Evolutionary conservation across 2,329 filamentous ascomycete species (phyloP), one percentile per base, ranked within the genome.

Genomic region (Ramularia endophylla): DNA sequence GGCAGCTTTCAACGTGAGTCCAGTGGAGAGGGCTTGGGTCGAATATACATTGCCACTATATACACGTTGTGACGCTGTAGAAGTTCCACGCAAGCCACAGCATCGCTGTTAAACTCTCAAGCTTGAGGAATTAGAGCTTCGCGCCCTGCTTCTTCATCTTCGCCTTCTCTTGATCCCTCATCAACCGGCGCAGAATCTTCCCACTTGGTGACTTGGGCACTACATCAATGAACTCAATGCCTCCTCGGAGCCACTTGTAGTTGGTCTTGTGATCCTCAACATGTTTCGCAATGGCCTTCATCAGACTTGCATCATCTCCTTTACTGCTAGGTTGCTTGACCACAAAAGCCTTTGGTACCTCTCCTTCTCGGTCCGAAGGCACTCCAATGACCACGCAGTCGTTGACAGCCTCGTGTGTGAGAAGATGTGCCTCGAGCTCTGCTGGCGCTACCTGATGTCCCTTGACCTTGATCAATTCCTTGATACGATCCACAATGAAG

Each of bases 361-460:
- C 78, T 19, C 78, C 78, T 1, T 78, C 73, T 5, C 67, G 60
- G 5, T 78, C 77, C 44, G 81, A 78, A 0, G 80, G 83, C 1
- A 88, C 70, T 11, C 81, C 81, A 50, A 92, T 87, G 6, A 94
- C 85, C 11, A 86, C 80, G 52, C 80, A 84, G 63, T 94, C 86
- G 31, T 78, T 77, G n/a, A 92, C 85, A 8, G 74, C 72, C 0
- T 81, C 78, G 59, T 90, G 85, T 0, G 80, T 75, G 11, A 94
- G 77, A 4, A 94, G 71, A 55, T 87, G 83, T 1, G 84, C 82
- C 65, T 94, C 86, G 1, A 94, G 76, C 60, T 92, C 86, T 2
- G 86, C 86, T 0, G 86, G 86, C 1, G 86, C 84, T 16, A 92
- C 86, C 78, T 92, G 86, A 45, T 83, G 71, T 43, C 85, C 87